phyloP scores from a whole-genome alignment of 257 asterid species.

The Nicotiana undulata region DNA sequence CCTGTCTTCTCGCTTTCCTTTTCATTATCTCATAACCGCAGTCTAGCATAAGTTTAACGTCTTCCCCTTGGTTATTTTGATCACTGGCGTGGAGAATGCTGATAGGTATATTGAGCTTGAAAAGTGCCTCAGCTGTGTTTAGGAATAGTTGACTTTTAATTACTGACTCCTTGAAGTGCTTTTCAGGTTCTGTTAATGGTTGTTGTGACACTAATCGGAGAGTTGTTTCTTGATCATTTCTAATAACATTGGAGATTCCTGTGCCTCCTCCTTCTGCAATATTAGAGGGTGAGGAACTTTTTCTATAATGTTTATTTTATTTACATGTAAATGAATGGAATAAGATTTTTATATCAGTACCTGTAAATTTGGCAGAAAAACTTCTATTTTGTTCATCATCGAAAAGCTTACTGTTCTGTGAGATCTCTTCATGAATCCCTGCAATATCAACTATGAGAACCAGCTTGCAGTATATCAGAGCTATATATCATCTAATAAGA shows the following conservation, averaged over 20 bases:
- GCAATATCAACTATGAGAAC: neutral
- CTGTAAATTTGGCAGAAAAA: neutral
- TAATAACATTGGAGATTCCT: conserved; percentile 2
- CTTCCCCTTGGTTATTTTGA: conserved; percentile 26
- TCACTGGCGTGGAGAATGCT: conserved; percentile 47
- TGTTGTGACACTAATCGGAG: conserved; percentile 13
- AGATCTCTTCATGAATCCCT: neutral
- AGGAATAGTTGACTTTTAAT: conserved; percentile 58
- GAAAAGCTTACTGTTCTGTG: neutral
- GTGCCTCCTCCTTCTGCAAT: conserved; percentile 25
- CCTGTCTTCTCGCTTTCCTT: conserved; percentile 61
- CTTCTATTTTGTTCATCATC: neutral
- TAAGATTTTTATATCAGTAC: neutral
- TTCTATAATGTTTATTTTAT: neutral
- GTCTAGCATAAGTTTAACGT: conserved; percentile 46
- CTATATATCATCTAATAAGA: neutral
- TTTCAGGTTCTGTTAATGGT: conserved; percentile 63
- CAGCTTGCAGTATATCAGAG: neutral
- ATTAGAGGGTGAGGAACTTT: neutral
- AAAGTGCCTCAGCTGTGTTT: conserved; percentile 74
- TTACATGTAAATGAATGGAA: neutral
- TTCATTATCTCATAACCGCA: conserved; percentile 69
- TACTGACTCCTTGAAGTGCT: conserved; percentile 54
- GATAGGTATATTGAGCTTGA: conserved; percentile 75
- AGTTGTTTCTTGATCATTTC: conserved; percentile 2